phyloP scores from a whole-genome alignment of 371 early-diverging fungal genomes.

The Enterocytospora artemiae region DNA sequence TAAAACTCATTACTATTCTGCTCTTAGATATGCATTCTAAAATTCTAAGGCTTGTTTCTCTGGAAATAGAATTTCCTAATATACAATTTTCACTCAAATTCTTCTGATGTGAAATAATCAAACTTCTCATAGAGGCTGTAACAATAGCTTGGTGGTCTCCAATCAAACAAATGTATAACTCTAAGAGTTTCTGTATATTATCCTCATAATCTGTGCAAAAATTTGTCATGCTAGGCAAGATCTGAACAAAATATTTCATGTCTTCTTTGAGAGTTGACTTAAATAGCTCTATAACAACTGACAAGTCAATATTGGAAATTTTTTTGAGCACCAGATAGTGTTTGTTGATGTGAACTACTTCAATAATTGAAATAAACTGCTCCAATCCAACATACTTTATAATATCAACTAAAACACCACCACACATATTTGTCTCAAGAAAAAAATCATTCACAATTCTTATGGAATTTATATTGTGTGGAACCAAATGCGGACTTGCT shows the following conservation, averaged over 20 bases:
- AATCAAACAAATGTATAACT: neutral
- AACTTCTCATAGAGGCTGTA: neutral
- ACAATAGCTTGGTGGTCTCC: neutral
- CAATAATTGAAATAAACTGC: conserved; percentile 8
- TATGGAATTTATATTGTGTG: neutral
- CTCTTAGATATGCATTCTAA: neutral
- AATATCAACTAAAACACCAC: conserved; percentile 4
- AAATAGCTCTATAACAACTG: conserved; percentile 2
- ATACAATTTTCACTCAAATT: conserved; percentile 4
- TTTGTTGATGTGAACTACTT: conserved; percentile 5
- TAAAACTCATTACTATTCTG: neutral
- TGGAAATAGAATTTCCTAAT: conserved; percentile 5
- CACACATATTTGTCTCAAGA: neutral
- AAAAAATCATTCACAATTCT: conserved; percentile 1
- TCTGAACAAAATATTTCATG: neutral
- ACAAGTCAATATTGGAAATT: conserved; percentile 2
- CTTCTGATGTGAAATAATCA: conserved; percentile 3
- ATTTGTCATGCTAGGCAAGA: conserved; percentile 6
- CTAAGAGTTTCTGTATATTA: neutral
- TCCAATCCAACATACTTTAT: conserved; percentile 3
- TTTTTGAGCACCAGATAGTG: conserved; percentile 4
- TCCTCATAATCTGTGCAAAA: conserved; percentile 16
- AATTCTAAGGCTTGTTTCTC: conserved; percentile 3
- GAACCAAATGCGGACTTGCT: neutral
- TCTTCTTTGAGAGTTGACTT: neutral